Conservation (phyloP, 169 alveolate genomes). For the Eimeria tenella region DNA sequence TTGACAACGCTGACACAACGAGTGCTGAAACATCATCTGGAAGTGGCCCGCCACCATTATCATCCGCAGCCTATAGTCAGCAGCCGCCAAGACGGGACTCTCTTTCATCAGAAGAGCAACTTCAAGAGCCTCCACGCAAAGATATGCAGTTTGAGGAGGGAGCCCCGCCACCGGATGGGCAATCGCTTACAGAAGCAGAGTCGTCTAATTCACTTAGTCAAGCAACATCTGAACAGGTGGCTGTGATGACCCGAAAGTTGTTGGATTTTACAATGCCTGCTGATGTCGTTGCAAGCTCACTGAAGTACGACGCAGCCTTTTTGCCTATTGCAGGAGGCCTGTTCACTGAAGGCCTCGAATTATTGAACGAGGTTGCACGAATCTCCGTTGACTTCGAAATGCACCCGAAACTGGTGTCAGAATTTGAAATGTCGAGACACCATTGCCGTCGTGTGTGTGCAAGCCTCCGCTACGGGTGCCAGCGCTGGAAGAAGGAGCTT, state of each 20-base stretch:
- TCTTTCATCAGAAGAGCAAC: too few relatives aligned
- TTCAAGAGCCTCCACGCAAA: too few relatives aligned
- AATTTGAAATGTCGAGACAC: neutral
- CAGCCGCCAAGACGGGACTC: too few relatives aligned
- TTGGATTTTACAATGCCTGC: neutral
- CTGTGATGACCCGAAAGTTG: neutral
- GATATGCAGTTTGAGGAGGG: neutral
- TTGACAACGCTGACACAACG: too few relatives aligned
- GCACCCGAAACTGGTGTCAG: neutral
- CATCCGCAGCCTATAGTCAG: too few relatives aligned
- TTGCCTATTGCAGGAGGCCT: neutral
- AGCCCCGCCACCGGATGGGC: constrained; percentile 3
- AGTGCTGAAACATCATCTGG: too few relatives aligned
- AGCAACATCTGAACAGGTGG: neutral
- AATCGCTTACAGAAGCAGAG: neutral
- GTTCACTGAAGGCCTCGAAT: neutral
- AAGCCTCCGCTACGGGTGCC: neutral
- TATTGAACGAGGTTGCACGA: neutral
- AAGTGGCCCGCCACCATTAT: too few relatives aligned
- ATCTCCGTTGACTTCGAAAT: too few relatives aligned
- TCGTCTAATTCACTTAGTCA: neutral
- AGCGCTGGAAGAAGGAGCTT: neutral
- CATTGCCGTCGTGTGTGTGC: neutral
- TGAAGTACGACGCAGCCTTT: too few relatives aligned
- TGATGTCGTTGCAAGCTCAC: neutral